Evolutionary conservation across 352 stramenopile genomes (phyloP), one percentile per base, ranked within the genome.

Genomic region (Globisporangium okanoganense): DNA sequence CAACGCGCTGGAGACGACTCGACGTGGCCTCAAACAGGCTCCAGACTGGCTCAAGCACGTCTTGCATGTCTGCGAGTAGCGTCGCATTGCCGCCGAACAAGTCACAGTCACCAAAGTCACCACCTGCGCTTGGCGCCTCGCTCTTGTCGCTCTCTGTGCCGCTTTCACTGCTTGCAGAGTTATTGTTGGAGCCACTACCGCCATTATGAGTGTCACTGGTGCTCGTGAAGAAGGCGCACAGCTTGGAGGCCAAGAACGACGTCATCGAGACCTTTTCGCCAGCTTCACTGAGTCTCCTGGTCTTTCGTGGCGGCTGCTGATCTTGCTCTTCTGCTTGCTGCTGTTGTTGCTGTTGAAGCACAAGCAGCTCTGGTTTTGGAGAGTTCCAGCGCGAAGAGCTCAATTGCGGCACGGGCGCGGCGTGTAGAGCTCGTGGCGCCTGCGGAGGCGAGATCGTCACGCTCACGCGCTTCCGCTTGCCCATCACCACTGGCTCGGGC

Each of bases 361-460:
- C 12, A 18, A 40, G 18, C 7, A 55, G 29, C 50, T 65, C 59
- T 29, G 43, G 27, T 45, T 65, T 65, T 9, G 59, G 60, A 5
- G 52, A 52, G 1, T 35, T n/a, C 51, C 52, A 66, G 14, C 45
- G 44, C 18, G 60, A 49, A 48, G 60, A 61, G 22, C 36, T 27
- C 24, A 33, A 27, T 22, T 13, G 25, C 3, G 20, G 22, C 33
- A 56, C n/a, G 9, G 49, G 25, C 16, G 27, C 27, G 7, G 29
- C 49, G 18, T 55, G 49, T 5, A 12, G 29, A 10, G 29, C 18
- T 12, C 29, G 49, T 5, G 18, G 22, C n/a, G 35, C 14, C 4
- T 36, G 36, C 5, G 47, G 18, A 1, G 60, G 60, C 2, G 60
- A 66, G 60, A 66, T 66, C 41, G 60, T 66, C 41, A 60, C 45